Conservation (phyloP, 352 stramenopile species). For the Phytophthora colocasiae region DNA sequence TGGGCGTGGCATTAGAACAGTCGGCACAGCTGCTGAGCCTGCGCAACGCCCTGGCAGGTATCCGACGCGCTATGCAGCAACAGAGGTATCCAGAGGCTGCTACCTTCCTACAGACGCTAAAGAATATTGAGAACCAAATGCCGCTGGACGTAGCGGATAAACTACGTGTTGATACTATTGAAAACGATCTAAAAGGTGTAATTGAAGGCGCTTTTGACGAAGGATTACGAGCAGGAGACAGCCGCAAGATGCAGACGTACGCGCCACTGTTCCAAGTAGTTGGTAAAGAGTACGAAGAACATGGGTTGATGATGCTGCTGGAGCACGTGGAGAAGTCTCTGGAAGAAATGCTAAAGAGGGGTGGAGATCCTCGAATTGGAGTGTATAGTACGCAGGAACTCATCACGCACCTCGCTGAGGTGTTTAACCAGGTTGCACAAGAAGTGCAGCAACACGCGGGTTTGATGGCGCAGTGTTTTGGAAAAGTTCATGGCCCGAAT, state of each 20-base stretch:
- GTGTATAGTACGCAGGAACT: conserved; percentile 80
- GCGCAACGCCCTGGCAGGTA: conserved; percentile 76
- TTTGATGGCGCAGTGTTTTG: conserved; percentile 64
- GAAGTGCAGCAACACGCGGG: conserved; percentile 67
- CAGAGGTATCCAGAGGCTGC: conserved; percentile 78
- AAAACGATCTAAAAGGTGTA: conserved; percentile 82
- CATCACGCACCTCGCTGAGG: conserved; percentile 72
- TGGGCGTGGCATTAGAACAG: conserved; percentile 67
- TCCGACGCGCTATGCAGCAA: conserved; percentile 79
- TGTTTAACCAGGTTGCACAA: conserved; percentile 83
- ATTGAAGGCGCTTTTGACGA: conserved; percentile 78
- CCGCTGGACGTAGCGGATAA: conserved; percentile 83
- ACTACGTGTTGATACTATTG: conserved; percentile 82
- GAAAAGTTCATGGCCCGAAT: conserved; percentile 54
- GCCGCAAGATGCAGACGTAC: conserved; percentile 62
- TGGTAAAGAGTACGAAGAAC: conserved; percentile 71
- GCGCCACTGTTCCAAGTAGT: conserved; percentile 81
- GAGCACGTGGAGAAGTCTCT: conserved; percentile 52
- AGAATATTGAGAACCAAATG: conserved; percentile 80
- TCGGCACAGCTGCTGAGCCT: conserved; percentile 79
- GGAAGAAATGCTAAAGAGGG: conserved; percentile 39
- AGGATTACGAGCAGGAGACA: conserved; percentile 54
- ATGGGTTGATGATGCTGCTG: conserved; percentile 64
- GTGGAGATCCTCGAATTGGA: conserved; percentile 30
- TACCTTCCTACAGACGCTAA: conserved; percentile 76